Evolutionary conservation across 352 stramenopile genomes (phyloP), one percentile per base, ranked within the genome.

Genomic region (Phytophthora pinifolia): DNA sequence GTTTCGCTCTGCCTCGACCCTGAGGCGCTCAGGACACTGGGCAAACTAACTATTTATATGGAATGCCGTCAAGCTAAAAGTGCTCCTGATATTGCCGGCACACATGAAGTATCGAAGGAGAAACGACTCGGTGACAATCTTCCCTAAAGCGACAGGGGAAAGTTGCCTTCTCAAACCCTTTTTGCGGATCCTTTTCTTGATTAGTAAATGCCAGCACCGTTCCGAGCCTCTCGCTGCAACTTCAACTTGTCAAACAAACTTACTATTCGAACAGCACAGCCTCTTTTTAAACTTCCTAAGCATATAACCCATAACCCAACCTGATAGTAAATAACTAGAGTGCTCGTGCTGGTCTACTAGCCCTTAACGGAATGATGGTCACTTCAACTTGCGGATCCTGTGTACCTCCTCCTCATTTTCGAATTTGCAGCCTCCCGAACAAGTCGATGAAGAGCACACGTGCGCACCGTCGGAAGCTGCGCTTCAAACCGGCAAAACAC

Each of bases 381-480:
- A 45, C 47, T 63, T 70, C 43, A 62, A 59, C 12, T 52, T 63
- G 38, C 36, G 33, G 27, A 56, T 29, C 50, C 27, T 27, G 22
- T 2, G 27, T 13, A 10, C 31, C 48, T 18, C 37, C n/a, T 47
- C n/a, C 17, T 62, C 52, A 74, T 41, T 74, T 71, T 62, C 45
- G 42, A 61, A 62, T 62, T 65, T 67, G 43, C 60, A n/a, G 30
- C 1, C 30, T 52, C 17, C 6, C 14, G 15, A 25, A 20, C 52
- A 74, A 65, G 44, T 43, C 34, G 52, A 70, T 67, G 56, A 67
- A 70, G 55, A 59, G 20, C 25, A 46, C 63, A 12, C 61, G 41
- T 14, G 25, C 41, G 4, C 65, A 45, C 39, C 51, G 56, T 41
- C 65, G 65, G 10, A 74, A 68, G 50, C 36, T 74, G 34, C 56